Percentiles rank a stretch among this genome's conserved stretches.
Conservation (phyloP, 1,284 basidiomycete species). For the Volvariella volvacea region DNA sequence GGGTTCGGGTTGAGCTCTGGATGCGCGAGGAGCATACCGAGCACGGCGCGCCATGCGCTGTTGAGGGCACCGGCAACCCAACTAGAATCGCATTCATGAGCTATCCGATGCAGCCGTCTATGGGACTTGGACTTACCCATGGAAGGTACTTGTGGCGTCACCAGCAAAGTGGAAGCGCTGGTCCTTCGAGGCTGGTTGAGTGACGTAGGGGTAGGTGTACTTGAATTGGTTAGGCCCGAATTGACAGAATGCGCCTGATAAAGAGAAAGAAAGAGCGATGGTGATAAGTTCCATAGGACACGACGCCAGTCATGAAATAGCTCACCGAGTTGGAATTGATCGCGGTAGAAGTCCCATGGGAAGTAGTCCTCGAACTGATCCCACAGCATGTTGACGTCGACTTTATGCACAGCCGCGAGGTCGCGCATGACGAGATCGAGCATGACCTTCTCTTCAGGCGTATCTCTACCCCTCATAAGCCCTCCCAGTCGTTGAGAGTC, state of each 20-base stretch:
- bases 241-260: slow-evolving; percentile 12
- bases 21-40: no score
- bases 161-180: slow-evolving; percentile 15
- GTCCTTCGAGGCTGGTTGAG: slow-evolving; percentile 10
- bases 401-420: slow-evolving; percentile 14
- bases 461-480: slow-evolving; percentile 14
- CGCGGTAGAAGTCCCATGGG: slow-evolving; percentile 13
- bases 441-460: slow-evolving; percentile 12
- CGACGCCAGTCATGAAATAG: neutral
- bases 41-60: slow-evolving; percentile 11
- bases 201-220: slow-evolving; percentile 11
- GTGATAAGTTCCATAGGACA: no score
- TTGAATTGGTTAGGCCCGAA: slow-evolving; percentile 15
- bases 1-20: slow-evolving; percentile 13
- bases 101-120: neutral
- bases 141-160: slow-evolving; percentile 12
- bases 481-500: slow-evolving; percentile 15
- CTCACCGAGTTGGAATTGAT: slow-evolving; percentile 14
- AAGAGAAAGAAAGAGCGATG: neutral
- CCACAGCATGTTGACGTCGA: slow-evolving; percentile 10
- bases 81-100: slow-evolving; percentile 8
- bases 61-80: slow-evolving; percentile 15
- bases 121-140: slow-evolving; percentile 10
- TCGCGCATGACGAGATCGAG: slow-evolving; percentile 14
- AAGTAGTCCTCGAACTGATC: slow-evolving; percentile 12